Percentiles rank a stretch among this genome's conserved stretches.
Evolutionary conservation across 2,329 filamentous ascomycete genomes (phyloP).

Genomic region (Rhinocladiella similis): DNA sequence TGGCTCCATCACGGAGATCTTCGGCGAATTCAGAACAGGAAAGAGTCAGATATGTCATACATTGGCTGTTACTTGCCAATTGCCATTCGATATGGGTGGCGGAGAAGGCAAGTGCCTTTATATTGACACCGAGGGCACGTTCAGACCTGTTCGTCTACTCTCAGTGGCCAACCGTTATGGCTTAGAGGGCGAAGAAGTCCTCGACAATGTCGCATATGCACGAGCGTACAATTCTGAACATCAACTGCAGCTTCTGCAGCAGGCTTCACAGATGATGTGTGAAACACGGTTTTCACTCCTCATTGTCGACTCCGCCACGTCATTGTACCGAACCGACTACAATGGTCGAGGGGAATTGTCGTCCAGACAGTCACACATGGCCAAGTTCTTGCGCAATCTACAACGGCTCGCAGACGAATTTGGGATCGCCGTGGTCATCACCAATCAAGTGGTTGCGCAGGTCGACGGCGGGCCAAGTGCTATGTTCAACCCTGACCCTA

Average conservation of each 20-base stretch:
- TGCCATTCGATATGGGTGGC: constrained; percentile 98
- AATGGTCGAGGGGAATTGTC: constrained; percentile 94
- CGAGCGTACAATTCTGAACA: constrained; percentile 98
- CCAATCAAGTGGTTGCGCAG: constrained; percentile 97
- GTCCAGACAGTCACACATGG: constrained; percentile 69
- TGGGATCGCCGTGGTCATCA: constrained; percentile 96
- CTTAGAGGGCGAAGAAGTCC: constrained; percentile 90
- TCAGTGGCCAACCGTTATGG: constrained; percentile 94
- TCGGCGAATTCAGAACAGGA: constrained; percentile 95
- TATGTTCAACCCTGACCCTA: constrained; percentile 99
- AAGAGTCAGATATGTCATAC: constrained; percentile 99
- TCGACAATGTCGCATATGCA: constrained; percentile 98
- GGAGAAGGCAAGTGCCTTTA: constrained; percentile 98
- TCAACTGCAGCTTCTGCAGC: constrained; percentile 89
- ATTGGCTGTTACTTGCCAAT: constrained; percentile 93
- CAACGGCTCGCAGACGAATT: constrained; percentile 67
- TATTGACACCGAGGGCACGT: constrained; percentile 97
- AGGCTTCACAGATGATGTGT: constrained; percentile 98
- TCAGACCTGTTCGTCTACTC: constrained; percentile 85
- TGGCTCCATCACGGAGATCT: constrained; percentile 95
- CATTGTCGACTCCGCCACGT: constrained; percentile 92
- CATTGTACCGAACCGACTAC: constrained; percentile 95
- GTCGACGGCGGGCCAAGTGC: constrained; percentile 93
- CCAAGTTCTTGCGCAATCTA: constrained; percentile 50
- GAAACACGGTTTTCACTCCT: constrained; percentile 96